Percentiles rank a stretch among this genome's conserved stretches.
These are phyloP conservation scores for Dendrobium chrysotoxum DNA, from an alignment of 106 monocot species.

Conservation along the genomic window DNA sequence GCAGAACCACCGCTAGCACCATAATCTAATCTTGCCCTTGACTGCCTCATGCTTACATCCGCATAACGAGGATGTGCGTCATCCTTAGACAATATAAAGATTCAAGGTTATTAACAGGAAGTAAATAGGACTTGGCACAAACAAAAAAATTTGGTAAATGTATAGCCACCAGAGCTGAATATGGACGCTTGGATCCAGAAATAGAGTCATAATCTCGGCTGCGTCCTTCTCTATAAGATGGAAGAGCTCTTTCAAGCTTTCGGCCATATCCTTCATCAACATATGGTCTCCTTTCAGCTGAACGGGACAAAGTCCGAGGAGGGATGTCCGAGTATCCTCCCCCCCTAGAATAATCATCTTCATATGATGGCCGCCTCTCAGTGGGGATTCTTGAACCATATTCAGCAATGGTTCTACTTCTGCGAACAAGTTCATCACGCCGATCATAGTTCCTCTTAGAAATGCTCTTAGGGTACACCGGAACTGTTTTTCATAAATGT, in stretches of 20 bases:
- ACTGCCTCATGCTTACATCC: constrained; percentile 51
- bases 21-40: constrained; percentile 77
- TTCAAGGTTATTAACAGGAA: background rate
- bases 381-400: constrained; percentile 45
- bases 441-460: constrained; percentile 60
- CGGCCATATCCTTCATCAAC: constrained; percentile 70
- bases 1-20: constrained; percentile 33
- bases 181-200: constrained; percentile 73
- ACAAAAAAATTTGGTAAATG: background rate
- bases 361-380: constrained; percentile 56
- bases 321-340: constrained; percentile 53
- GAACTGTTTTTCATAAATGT: constrained; percentile 22
- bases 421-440: constrained; percentile 38
- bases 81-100: constrained; percentile 38
- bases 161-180: constrained; percentile 55
- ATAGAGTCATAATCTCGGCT: constrained; percentile 76
- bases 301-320: constrained; percentile 44
- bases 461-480: constrained; percentile 50
- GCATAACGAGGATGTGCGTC: constrained; percentile 55
- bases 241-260: constrained; percentile 48
- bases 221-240: constrained; percentile 55
- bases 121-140: background rate
- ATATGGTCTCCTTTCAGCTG: constrained; percentile 48
- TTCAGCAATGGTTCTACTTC: constrained; percentile 50
- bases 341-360: constrained; percentile 66